Conservation (phyloP, 2,329 filamentous ascomycete species). For the Colletotrichum simmondsii region DNA sequence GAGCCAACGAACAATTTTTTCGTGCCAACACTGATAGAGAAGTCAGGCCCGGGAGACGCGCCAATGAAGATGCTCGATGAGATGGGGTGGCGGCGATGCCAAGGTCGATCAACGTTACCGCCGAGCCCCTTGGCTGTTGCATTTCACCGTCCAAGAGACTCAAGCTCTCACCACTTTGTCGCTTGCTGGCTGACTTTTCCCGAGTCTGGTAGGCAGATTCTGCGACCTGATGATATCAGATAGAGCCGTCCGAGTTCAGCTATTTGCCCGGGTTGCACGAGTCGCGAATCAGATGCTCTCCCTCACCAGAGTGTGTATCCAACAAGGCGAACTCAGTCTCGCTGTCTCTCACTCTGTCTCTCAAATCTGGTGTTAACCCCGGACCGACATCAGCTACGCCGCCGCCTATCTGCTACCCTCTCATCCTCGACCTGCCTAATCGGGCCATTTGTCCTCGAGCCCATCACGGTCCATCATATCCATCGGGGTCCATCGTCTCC, state of each 20-base stretch:
- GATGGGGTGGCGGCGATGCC: slow-evolving; percentile 27
- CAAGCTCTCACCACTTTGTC: background rate
- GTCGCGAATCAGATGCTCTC: slow-evolving; percentile 2
- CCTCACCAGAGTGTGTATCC: background rate
- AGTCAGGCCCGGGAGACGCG: slow-evolving; percentile 17
- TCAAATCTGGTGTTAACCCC: background rate
- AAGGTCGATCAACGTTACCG: slow-evolving; percentile 34
- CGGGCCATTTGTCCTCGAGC: slow-evolving; percentile 31
- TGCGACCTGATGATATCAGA: background rate
- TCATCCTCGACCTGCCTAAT: slow-evolving; percentile 33
- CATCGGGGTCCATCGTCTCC: slow-evolving; percentile 24
- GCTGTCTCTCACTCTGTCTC: background rate
- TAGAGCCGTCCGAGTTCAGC: background rate
- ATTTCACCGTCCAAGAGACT: background rate
- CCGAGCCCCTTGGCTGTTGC: slow-evolving; percentile 28
- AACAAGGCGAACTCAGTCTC: background rate
- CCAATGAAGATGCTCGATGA: slow-evolving; percentile 12
- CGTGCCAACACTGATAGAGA: slow-evolving; percentile 26
- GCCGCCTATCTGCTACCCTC: slow-evolving; percentile 14
- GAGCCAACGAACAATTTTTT: slow-evolving; percentile 10
- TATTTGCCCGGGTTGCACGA: slow-evolving; percentile 1
- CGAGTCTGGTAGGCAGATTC: background rate
- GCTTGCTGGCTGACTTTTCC: background rate
- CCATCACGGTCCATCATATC: slow-evolving; percentile 21
- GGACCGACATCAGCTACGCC: slow-evolving; percentile 15